These are phyloP conservation scores for Sporothrix inflata DNA, from an alignment of 2,329 filamentous ascomycete genomes.

Conservation along the genomic window DNA sequence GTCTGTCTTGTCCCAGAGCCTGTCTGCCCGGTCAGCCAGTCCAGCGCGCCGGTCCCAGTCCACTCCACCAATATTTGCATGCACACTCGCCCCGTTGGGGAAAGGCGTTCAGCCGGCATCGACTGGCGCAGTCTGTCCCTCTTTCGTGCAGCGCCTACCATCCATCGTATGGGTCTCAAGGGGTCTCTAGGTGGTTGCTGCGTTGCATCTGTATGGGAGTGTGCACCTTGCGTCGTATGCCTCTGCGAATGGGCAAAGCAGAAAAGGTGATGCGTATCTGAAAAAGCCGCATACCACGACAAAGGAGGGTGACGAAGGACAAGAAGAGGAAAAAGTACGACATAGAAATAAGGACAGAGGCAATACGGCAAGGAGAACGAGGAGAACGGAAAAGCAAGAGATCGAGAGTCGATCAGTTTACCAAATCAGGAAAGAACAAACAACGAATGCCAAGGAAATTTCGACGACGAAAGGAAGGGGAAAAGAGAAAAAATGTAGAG, in stretches of 20 bases:
- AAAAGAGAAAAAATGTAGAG: neutral
- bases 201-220: neutral
- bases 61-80: conserved; percentile 17
- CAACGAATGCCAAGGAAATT: neutral
- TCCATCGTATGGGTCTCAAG: neutral
- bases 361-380: neutral
- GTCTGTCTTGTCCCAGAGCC: neutral
- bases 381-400: neutral
- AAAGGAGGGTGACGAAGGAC: neutral
- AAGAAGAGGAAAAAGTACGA: neutral
- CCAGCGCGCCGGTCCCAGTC: neutral
- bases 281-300: conserved; percentile 4
- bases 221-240: neutral
- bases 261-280: conserved; percentile 1
- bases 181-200: neutral
- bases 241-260: neutral
- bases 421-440: neutral
- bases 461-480: neutral
- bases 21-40: neutral
- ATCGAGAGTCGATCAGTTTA: neutral
- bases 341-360: neutral
- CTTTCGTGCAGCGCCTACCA: neutral
- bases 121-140: conserved; percentile 16
- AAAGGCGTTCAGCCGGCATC: conserved; percentile 22
- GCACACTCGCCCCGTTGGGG: neutral